A percentile compares a stretch with the other conserved stretches of the same genome.
Conservation (phyloP, 257 asterid species). For the Solanum commersonii region DNA sequence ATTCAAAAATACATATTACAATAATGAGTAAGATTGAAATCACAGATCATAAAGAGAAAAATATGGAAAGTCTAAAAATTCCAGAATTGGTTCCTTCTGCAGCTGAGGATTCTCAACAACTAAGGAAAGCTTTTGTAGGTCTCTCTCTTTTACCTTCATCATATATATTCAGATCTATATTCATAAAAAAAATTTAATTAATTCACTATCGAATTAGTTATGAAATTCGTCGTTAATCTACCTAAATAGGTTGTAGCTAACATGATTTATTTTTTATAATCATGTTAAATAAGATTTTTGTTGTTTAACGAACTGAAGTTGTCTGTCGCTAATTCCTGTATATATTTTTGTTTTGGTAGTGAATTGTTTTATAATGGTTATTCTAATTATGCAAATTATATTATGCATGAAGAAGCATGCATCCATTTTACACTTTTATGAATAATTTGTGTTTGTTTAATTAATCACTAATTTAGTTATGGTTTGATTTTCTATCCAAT, state of each 20-base stretch:
- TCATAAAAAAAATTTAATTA: too few species aligned
- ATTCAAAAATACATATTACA: neutral
- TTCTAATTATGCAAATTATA: neutral
- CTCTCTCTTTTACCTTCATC: neutral
- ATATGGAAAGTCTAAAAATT: constrained; percentile 60
- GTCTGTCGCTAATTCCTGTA: neutral
- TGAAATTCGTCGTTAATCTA: neutral
- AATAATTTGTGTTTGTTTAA: neutral
- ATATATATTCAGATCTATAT: neutral
- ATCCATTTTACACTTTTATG: neutral
- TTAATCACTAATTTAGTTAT: neutral
- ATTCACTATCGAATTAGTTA: neutral
- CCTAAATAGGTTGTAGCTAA: neutral
- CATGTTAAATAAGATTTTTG: neutral
- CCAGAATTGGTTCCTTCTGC: constrained; percentile 69
- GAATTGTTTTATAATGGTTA: neutral
- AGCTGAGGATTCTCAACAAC: constrained; percentile 53
- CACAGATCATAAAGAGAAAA: neutral
- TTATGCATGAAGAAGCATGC: neutral
- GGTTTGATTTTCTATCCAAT: neutral
- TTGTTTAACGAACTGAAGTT: neutral
- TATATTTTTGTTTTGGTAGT: neutral
- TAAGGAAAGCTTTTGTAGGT: constrained; percentile 76
- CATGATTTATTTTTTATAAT: neutral
- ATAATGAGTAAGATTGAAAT: neutral